These are phyloP conservation scores for Sarcodon aspratus DNA, from an alignment of 768 basidiomycete genomes.

Conservation along the genomic window DNA sequence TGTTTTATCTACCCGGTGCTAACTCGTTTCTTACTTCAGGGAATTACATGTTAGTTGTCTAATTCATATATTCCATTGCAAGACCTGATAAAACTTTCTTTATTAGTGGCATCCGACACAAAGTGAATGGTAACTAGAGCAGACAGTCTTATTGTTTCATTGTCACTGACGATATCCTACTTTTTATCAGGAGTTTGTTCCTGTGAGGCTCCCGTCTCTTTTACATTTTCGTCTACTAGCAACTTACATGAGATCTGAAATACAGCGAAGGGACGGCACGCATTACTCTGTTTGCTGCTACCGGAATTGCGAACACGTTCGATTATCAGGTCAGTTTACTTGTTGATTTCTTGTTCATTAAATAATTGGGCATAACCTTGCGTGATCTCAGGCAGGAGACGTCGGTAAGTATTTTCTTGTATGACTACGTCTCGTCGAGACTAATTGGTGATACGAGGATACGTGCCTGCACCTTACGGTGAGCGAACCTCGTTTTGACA, in stretches of 20 bases:
- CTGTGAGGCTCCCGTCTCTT: slow-evolving; percentile 21
- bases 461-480: slow-evolving; percentile 45
- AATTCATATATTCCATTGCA: too few relatives aligned
- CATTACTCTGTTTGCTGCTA: slow-evolving; percentile 43
- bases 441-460: slow-evolving; percentile 21
- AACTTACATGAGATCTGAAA: not conserved
- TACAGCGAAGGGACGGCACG: slow-evolving; percentile 39
- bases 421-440: not conserved
- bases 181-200: slow-evolving; percentile 28
- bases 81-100: slow-evolving; percentile 3
- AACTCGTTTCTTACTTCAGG: not conserved
- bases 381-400: slow-evolving; percentile 31
- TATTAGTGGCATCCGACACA: slow-evolving; percentile 54
- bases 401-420: slow-evolving; percentile 22
- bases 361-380: not conserved
- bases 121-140: slow-evolving; percentile 31
- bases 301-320: slow-evolving; percentile 41
- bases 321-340: slow-evolving; percentile 32
- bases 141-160: too few relatives aligned
- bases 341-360: not conserved
- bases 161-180: too few relatives aligned
- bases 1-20: too few relatives aligned
- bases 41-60: not conserved
- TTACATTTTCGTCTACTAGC: not conserved
- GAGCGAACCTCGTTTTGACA: slow-evolving; percentile 1